These are phyloP conservation scores for Fusarium compactum DNA, from an alignment of 2,329 filamentous ascomycete species.

Conservation along the genomic window DNA sequence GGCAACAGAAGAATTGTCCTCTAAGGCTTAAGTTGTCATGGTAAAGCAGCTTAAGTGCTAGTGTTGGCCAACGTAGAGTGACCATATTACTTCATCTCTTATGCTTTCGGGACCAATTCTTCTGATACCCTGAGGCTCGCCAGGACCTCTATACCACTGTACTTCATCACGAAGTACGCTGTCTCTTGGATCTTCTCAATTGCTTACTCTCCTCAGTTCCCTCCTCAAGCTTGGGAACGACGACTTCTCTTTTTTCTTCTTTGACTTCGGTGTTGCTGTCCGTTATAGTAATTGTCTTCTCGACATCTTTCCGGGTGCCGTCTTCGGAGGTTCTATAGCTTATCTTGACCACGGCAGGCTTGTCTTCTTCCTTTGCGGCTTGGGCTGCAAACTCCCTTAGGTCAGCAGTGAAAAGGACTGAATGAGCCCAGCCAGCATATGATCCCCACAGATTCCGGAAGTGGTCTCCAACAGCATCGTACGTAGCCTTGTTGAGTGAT, in stretches of 20 bases:
- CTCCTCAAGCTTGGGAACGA: slow-evolving; percentile 29
- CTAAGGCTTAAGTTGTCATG: neutral
- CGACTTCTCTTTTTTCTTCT: slow-evolving; percentile 31
- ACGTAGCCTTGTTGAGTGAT: slow-evolving; percentile 87
- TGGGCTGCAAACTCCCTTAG: slow-evolving; percentile 84
- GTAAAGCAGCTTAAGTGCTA: neutral
- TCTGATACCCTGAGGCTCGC: neutral
- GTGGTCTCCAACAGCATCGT: slow-evolving; percentile 89
- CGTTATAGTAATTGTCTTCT: slow-evolving; percentile 35
- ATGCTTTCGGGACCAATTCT: neutral
- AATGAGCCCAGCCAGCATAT: slow-evolving; percentile 97
- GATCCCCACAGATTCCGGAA: slow-evolving; percentile 92
- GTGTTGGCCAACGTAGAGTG: neutral
- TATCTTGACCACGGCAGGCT: slow-evolving; percentile 27
- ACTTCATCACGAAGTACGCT: slow-evolving; percentile 38
- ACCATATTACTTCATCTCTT: neutral
- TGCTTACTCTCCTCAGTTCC: slow-evolving; percentile 22
- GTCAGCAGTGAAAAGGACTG: slow-evolving; percentile 94
- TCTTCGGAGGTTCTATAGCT: slow-evolving; percentile 22
- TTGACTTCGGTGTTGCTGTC: slow-evolving; percentile 33
- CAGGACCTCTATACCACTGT: neutral
- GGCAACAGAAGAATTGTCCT: too few species aligned
- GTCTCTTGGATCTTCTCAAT: slow-evolving; percentile 46
- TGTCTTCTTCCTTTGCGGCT: slow-evolving; percentile 46
- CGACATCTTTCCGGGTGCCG: slow-evolving; percentile 44